These are phyloP conservation scores for Ceratocystis cubensis DNA, from an alignment of 2,329 filamentous ascomycete genomes.

Conservation along the genomic window DNA sequence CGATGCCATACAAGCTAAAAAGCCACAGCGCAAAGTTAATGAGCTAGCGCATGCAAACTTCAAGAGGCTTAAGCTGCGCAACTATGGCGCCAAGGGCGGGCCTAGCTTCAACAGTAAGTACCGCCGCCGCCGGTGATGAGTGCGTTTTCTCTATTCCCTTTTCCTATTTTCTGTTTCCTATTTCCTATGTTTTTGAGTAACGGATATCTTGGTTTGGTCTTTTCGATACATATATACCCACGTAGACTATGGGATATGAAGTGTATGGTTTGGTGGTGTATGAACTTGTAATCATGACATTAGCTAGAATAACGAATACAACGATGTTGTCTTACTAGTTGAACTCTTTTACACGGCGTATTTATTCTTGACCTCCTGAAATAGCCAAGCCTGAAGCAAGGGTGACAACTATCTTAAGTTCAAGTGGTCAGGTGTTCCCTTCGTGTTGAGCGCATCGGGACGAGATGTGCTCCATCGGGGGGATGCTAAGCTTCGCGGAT, in stretches of 20 bases:
- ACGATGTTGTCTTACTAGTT: neutral
- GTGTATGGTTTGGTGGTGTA: neutral
- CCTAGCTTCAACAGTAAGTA: slow-evolving; percentile 46
- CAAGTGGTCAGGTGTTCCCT: too few species aligned
- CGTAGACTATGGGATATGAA: neutral
- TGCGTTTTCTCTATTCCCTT: neutral
- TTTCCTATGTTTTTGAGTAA: neutral
- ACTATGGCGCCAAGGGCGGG: slow-evolving; percentile 49
- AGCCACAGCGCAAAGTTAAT: slow-evolving; percentile 47
- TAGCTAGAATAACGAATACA: neutral
- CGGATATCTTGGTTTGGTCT: neutral
- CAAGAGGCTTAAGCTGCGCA: slow-evolving; percentile 50
- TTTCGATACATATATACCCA: neutral
- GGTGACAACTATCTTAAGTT: too few species aligned
- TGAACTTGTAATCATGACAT: neutral
- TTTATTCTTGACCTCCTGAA: neutral
- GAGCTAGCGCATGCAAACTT: slow-evolving; percentile 55
- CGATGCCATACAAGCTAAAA: slow-evolving; percentile 29
- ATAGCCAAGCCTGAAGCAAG: neutral
- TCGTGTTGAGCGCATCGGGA: too few species aligned
- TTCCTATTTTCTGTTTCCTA: neutral
- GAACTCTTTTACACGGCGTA: neutral
- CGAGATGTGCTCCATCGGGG: too few species aligned
- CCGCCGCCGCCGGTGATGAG: slow-evolving; percentile 35
- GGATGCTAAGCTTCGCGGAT: too few species aligned